Conservation (phyloP, 2,329 filamentous ascomycete species). For the Conoideocrella luteorostrata region DNA sequence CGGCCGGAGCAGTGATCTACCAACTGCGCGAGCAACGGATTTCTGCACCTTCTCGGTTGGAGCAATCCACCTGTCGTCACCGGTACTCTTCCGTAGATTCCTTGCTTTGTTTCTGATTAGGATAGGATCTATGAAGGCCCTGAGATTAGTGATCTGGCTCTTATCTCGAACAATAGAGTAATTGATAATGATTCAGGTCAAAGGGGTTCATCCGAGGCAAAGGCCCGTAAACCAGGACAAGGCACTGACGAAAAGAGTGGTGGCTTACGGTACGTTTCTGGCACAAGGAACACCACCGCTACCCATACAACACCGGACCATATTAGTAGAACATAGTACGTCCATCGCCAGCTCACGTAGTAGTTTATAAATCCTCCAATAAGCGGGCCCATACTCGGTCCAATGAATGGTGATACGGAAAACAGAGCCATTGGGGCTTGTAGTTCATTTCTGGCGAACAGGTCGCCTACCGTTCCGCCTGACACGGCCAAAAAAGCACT, state of each 20-base stretch:
- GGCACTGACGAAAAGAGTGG: not conserved
- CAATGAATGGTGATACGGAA: slow-evolving; percentile 57
- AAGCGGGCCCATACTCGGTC: slow-evolving; percentile 54
- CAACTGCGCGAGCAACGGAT: slow-evolving; percentile 58
- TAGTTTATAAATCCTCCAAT: slow-evolving; percentile 80
- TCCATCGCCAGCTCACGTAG: slow-evolving; percentile 70
- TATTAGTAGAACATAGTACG: slow-evolving; percentile 78
- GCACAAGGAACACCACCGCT: slow-evolving; percentile 65
- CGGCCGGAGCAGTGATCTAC: slow-evolving; percentile 57
- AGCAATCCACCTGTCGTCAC: slow-evolving; percentile 69
- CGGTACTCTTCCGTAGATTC: slow-evolving; percentile 63
- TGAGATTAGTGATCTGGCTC: no score
- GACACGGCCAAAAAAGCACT: slow-evolving; percentile 66
- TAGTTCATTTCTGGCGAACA: slow-evolving; percentile 63
- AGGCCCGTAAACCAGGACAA: no score
- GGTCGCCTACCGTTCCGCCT: slow-evolving; percentile 78
- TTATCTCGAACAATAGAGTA: no score
- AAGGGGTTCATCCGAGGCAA: not conserved
- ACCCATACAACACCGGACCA: slow-evolving; percentile 64
- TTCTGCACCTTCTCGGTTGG: slow-evolving; percentile 67
- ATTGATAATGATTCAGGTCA: no score
- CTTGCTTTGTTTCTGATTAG: slow-evolving; percentile 67
- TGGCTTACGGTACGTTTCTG: slow-evolving; percentile 71
- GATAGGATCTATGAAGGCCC: slow-evolving; percentile 60
- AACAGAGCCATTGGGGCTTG: slow-evolving; percentile 81